These are phyloP conservation scores for Zygoascus ofunaensis DNA, from an alignment of 805 yeast species.

Conservation along the genomic window DNA sequence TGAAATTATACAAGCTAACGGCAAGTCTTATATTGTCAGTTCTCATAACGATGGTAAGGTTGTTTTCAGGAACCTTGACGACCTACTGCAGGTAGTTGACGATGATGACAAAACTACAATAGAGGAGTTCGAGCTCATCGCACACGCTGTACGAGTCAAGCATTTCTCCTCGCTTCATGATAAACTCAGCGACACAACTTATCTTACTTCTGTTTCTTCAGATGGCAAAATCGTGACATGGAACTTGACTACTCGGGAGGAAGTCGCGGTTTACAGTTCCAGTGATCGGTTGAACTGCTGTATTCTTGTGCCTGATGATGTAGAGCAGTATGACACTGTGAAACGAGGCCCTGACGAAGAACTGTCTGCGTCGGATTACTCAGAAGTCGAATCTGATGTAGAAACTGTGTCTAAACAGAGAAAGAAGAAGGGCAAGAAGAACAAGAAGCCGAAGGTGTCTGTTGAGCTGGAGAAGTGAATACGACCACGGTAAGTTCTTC, in stretches of 20 bases:
- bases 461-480: slow-evolving; percentile 12
- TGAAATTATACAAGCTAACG: slow-evolving; percentile 38
- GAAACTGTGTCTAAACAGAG: slow-evolving; percentile 15
- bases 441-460: slow-evolving; percentile 21
- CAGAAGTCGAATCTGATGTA: slow-evolving; percentile 20
- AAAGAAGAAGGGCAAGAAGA: slow-evolving; percentile 15
- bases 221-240: slow-evolving; percentile 92
- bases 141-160: slow-evolving; percentile 82
- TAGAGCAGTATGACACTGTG: slow-evolving; percentile 67
- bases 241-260: slow-evolving; percentile 62
- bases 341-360: slow-evolving; percentile 68
- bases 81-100: slow-evolving; percentile 16
- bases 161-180: slow-evolving; percentile 44
- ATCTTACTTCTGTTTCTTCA: slow-evolving; percentile 74
- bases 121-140: slow-evolving; percentile 40
- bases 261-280: slow-evolving; percentile 80
- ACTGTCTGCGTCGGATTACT: slow-evolving; percentile 43
- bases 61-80: slow-evolving; percentile 41
- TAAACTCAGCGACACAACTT: slow-evolving; percentile 35
- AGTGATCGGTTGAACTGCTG: slow-evolving; percentile 90
- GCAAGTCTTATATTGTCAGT: slow-evolving; percentile 41
- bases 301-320: slow-evolving; percentile 55
- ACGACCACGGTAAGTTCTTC: too few species aligned
- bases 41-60: slow-evolving; percentile 70
- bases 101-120: slow-evolving; percentile 16